Evolutionary conservation across 2,329 filamentous ascomycete species (phyloP).

Genomic region (Orbilia quercus): DNA sequence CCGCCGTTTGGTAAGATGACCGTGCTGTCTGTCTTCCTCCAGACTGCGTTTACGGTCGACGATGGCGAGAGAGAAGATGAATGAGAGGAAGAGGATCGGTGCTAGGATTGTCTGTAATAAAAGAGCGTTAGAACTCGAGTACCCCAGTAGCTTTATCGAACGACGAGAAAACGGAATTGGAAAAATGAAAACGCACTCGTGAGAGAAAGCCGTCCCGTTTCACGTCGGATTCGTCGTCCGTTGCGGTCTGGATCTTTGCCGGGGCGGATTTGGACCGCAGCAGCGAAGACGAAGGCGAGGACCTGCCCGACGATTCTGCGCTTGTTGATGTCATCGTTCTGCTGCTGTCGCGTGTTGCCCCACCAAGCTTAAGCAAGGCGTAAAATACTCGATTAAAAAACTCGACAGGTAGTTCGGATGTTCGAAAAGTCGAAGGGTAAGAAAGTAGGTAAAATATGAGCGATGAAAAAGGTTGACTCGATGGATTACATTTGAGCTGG

Average conservation of each 20-base stretch:
- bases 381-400: background rate
- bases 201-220: slow-evolving; percentile 36
- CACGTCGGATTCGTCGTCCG: background rate
- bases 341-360: slow-evolving; percentile 31
- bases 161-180: background rate
- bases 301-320: slow-evolving; percentile 29
- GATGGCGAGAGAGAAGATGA: slow-evolving; percentile 53
- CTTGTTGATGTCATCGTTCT: slow-evolving; percentile 46
- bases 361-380: too few relatives aligned
- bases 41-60: slow-evolving; percentile 47
- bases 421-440: too few relatives aligned
- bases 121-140: background rate
- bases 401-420: slow-evolving; percentile 3
- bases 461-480: background rate
- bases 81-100: slow-evolving; percentile 50
- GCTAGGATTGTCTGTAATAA: slow-evolving; percentile 48
- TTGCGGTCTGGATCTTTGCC: slow-evolving; percentile 34
- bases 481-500: background rate
- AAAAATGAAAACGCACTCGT: slow-evolving; percentile 14
- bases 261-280: slow-evolving; percentile 47
- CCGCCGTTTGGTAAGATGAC: slow-evolving; percentile 24
- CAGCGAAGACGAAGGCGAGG: slow-evolving; percentile 42
- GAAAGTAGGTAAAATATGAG: too few relatives aligned
- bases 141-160: background rate
- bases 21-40: slow-evolving; percentile 43